Evolutionary conservation across 2,329 filamentous ascomycete genomes (phyloP).

Genomic region (Volutella citrinella): DNA sequence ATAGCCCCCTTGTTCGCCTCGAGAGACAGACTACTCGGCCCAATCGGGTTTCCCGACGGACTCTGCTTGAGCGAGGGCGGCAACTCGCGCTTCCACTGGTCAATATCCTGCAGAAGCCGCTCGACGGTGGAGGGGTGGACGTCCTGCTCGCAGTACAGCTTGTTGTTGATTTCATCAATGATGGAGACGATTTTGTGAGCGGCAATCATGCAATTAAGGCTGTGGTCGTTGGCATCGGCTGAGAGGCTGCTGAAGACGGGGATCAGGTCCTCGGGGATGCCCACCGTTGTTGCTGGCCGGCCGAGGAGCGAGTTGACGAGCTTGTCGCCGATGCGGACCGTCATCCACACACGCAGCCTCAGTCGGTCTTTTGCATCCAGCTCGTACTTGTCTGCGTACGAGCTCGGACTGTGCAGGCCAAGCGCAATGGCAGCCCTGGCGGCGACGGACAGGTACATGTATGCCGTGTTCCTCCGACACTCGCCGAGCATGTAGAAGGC

Average conservation of each 20-base stretch:
- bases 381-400: not conserved
- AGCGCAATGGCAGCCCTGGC: slow-evolving; percentile 52
- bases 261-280: too few relatives aligned
- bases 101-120: slow-evolving; percentile 34
- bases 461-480: slow-evolving; percentile 59
- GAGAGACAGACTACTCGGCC: too few relatives aligned
- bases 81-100: slow-evolving; percentile 40
- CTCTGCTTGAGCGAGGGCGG: slow-evolving; percentile 36
- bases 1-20: too few relatives aligned
- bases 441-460: slow-evolving; percentile 59
- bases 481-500: slow-evolving; percentile 65
- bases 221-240: not conserved
- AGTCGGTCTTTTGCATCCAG: slow-evolving; percentile 3
- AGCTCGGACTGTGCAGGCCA: slow-evolving; percentile 40
- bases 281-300: slow-evolving; percentile 26
- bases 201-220: slow-evolving; percentile 29
- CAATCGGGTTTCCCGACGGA: too few relatives aligned
- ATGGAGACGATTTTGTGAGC: slow-evolving; percentile 38
- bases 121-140: slow-evolving; percentile 30
- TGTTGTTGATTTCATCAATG: slow-evolving; percentile 38
- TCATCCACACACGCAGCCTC: slow-evolving; percentile 30
- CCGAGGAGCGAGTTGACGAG: slow-evolving; percentile 30
- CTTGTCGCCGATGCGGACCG: slow-evolving; percentile 30
- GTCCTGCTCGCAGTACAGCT: slow-evolving; percentile 34
- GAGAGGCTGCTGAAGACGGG: too few relatives aligned